phyloP scores from a whole-genome alignment of 2,329 filamentous ascomycete genomes.

The Diaporthe batatas region DNA sequence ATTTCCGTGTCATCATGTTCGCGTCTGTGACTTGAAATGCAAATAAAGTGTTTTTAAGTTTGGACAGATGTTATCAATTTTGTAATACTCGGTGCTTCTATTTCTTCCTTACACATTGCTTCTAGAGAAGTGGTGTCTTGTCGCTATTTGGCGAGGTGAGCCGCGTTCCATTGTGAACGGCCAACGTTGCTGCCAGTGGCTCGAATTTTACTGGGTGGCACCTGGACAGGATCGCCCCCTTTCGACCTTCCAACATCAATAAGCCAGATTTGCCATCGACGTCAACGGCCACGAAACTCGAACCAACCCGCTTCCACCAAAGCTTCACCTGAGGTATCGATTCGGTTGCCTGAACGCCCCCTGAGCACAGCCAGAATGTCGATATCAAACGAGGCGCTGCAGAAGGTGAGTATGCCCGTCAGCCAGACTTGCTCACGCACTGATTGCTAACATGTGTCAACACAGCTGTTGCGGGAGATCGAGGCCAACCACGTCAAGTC shows the following conservation, averaged over 20 bases:
- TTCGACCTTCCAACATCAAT: constrained; percentile 3
- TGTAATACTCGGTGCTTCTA: too few relatives aligned
- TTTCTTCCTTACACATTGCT: not conserved
- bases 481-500: constrained; percentile 89
- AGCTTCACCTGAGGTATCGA: not conserved
- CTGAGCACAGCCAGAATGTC: constrained; percentile 69
- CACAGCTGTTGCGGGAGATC: constrained; percentile 90
- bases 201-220: constrained; percentile 22
- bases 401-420: constrained; percentile 76
- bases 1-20: not conserved
- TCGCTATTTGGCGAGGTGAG: not conserved
- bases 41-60: not conserved
- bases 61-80: too few relatives aligned
- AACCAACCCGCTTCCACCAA: not conserved
- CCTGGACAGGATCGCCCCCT: not conserved
- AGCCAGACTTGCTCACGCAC: not conserved
- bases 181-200: not conserved
- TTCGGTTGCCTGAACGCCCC: not conserved
- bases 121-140: not conserved
- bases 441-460: constrained; percentile 18
- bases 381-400: constrained; percentile 91
- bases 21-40: not conserved
- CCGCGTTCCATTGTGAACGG: not conserved
- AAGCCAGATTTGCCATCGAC: constrained; percentile 10
- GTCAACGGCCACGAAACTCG: not conserved